These are phyloP conservation scores for Lasiodiplodia citricola DNA, from an alignment of 2,329 filamentous ascomycete genomes.

Conservation along the genomic window DNA sequence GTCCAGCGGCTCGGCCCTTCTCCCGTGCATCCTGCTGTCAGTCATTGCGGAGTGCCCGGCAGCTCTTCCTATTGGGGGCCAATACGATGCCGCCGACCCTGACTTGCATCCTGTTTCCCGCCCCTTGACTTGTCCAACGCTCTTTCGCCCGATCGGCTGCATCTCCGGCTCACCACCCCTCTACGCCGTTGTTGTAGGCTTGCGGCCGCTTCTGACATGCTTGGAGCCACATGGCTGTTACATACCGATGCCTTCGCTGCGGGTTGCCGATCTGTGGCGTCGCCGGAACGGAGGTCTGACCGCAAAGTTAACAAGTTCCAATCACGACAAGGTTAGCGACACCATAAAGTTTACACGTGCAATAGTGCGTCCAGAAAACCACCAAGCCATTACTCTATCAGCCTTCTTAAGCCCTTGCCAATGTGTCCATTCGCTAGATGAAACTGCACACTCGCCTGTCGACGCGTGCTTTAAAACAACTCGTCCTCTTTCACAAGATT, in stretches of 20 bases:
- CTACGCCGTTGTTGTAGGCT: background rate
- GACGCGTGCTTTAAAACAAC: conserved; percentile 28
- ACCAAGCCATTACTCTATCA: background rate
- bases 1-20: conserved; percentile 19
- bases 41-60: conserved; percentile 11
- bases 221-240: background rate
- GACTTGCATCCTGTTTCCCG: background rate
- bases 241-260: background rate
- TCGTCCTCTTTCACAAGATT: conserved; percentile 34
- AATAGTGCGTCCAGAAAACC: background rate
- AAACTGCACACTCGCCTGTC: background rate
- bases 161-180: background rate
- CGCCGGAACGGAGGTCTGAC: background rate
- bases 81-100: background rate
- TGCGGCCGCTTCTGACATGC: background rate
- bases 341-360: background rate
- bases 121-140: background rate
- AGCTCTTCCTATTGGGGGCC: conserved; percentile 14
- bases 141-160: background rate
- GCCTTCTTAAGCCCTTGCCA: background rate
- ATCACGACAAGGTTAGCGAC: background rate
- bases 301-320: background rate
- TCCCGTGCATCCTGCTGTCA: conserved; percentile 2
- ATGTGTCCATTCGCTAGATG: background rate
- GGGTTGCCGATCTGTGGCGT: background rate